phyloP scores from a whole-genome alignment of 495 filamentous ascomycete species.

The Penicillium riverlandense region DNA sequence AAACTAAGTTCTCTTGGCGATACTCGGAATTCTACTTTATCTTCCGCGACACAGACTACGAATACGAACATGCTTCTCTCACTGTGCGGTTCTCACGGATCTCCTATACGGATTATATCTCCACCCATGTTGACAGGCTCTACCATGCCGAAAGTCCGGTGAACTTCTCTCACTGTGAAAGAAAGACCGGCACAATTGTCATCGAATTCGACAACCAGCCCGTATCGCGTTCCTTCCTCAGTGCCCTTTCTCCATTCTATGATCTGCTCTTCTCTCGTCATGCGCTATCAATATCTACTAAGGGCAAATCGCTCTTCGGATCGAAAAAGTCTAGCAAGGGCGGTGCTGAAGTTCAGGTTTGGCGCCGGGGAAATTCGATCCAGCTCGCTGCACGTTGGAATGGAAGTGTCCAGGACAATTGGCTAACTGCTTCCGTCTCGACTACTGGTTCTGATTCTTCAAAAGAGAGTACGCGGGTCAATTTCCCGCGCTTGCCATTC shows the following conservation, averaged over 20 bases:
- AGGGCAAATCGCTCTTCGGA: conserved; percentile 15
- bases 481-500: conserved; percentile 15
- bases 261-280: conserved; percentile 28
- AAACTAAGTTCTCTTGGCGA: conserved; percentile 21
- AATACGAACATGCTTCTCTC: conserved; percentile 16
- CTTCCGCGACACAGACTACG: conserved; percentile 28
- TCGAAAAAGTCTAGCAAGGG: conserved; percentile 25
- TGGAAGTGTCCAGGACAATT: conserved; percentile 24
- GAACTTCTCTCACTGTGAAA: conserved; percentile 31
- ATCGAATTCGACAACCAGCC: conserved; percentile 22
- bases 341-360: conserved; percentile 26
- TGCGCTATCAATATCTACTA: conserved; percentile 22
- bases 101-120: conserved; percentile 32
- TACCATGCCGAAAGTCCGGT: conserved; percentile 21
- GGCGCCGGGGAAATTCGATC: conserved; percentile 17
- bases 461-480: conserved; percentile 21
- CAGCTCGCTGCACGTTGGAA: conserved; percentile 28
- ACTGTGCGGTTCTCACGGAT: conserved; percentile 23
- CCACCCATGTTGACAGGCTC: conserved; percentile 28
- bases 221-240: conserved; percentile 21
- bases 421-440: conserved; percentile 24
- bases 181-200: conserved; percentile 11
- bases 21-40: conserved; percentile 26
- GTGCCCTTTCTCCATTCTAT: conserved; percentile 21
- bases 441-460: conserved; percentile 2